Evolutionary conservation across 2,329 filamentous ascomycete species (phyloP).

Genomic region (Colletotrichum tabaci): DNA sequence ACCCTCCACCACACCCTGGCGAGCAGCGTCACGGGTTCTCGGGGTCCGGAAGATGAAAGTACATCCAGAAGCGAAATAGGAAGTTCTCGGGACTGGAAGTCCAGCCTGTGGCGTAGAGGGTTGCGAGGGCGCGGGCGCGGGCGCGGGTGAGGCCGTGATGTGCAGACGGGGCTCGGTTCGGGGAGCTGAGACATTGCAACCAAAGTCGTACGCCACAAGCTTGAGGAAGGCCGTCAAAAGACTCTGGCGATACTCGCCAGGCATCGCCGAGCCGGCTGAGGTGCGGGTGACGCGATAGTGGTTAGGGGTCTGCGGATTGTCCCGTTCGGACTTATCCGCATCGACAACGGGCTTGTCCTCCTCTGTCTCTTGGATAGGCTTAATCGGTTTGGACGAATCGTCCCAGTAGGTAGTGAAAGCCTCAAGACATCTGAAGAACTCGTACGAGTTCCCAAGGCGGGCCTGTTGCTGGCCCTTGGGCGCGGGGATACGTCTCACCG

Average conservation of each 20-base stretch:
- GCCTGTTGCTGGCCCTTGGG: constrained; percentile 67
- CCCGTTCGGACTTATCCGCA: constrained; percentile 39
- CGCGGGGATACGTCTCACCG: constrained; percentile 70
- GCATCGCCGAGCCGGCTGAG: constrained; percentile 68
- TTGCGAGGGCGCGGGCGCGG: constrained; percentile 46
- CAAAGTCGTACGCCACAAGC: constrained; percentile 76
- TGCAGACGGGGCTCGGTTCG: constrained; percentile 73
- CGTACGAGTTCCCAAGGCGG: constrained; percentile 74
- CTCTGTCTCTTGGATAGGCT: constrained; percentile 26
- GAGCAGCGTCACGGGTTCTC: constrained; percentile 71
- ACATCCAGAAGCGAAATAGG: constrained; percentile 72
- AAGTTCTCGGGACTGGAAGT: constrained; percentile 54
- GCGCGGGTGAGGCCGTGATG: constrained; percentile 57
- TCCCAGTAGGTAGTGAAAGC: constrained; percentile 73
- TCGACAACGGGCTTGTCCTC: constrained; percentile 32
- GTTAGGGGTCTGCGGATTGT: constrained; percentile 15
- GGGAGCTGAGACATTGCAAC: constrained; percentile 71
- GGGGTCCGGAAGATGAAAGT: constrained; percentile 74
- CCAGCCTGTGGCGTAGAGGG: constrained; percentile 27
- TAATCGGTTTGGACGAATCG: constrained; percentile 64
- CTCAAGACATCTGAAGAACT: constrained; percentile 76
- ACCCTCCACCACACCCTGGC: constrained; percentile 72
- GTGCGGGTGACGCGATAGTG: constrained; percentile 55
- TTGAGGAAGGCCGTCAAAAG: constrained; percentile 74
- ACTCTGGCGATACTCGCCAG: constrained; percentile 69